These are phyloP conservation scores for Tetradesmus lagerheimii DNA, from an alignment of 139 green algal genomes.

Conservation along the genomic window DNA sequence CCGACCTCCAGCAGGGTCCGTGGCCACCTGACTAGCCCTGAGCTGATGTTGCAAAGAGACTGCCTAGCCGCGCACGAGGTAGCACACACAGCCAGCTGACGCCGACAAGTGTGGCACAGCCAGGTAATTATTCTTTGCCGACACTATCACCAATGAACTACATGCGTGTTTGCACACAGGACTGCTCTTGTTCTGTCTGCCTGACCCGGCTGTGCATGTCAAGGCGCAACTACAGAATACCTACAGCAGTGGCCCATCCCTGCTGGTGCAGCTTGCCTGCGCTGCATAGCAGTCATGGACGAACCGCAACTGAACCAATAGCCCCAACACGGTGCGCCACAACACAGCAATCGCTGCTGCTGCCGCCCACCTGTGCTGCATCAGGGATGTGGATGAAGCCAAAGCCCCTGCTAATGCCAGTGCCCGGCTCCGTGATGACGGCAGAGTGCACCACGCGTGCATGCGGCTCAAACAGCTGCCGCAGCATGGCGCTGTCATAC, in stretches of 20 bases:
- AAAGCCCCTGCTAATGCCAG: conserved; percentile 74
- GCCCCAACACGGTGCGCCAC: too few species aligned
- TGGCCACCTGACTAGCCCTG: not conserved
- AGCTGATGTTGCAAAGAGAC: not conserved
- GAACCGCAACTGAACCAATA: too few species aligned
- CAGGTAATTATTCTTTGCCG: not conserved
- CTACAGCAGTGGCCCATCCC: conserved; percentile 28
- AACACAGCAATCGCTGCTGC: too few species aligned
- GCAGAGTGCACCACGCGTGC: conserved; percentile 62
- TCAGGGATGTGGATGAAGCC: conserved; percentile 93
- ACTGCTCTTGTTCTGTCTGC: not conserved
- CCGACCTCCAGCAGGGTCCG: not conserved
- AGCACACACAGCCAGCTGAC: not conserved
- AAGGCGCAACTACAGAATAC: not conserved
- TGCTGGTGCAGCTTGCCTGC: conserved; percentile 55
- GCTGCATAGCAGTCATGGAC: too few species aligned
- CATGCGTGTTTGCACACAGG: too few species aligned
- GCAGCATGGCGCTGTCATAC: conserved; percentile 72
- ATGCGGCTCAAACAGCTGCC: conserved; percentile 80
- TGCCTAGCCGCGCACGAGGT: not conserved
- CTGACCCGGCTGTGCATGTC: too few species aligned
- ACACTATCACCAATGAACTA: too few species aligned
- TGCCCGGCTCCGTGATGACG: conserved; percentile 62
- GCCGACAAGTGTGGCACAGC: not conserved
- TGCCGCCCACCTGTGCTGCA: conserved; percentile 61